Conservation (phyloP, 2,329 filamentous ascomycete genomes). For the Leptographium galeiforme region DNA sequence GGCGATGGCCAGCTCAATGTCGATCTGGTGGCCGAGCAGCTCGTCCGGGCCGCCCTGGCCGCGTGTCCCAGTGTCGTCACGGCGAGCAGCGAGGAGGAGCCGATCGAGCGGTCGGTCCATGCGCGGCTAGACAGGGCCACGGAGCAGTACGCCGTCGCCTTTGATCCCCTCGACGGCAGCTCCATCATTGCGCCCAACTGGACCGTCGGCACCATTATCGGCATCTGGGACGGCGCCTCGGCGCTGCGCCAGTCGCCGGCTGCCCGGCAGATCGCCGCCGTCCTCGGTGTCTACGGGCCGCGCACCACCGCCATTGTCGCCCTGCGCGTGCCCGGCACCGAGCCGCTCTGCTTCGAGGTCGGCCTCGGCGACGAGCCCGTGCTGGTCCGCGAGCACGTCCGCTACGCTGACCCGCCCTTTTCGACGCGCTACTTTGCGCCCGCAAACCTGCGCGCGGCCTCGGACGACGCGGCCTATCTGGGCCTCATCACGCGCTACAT, state of each 20-base stretch:
- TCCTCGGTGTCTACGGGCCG: slow-evolving; percentile 41
- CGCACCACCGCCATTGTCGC: slow-evolving; percentile 43
- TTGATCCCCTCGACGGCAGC: slow-evolving; percentile 51
- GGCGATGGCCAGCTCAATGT: slow-evolving; percentile 27
- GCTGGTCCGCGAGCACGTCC: slow-evolving; percentile 20
- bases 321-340: slow-evolving; percentile 28
- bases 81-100: slow-evolving; percentile 49
- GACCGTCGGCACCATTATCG: slow-evolving; percentile 46
- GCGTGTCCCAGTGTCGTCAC: slow-evolving; percentile 30
- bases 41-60: slow-evolving; percentile 30
- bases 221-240: slow-evolving; percentile 39
- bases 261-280: slow-evolving; percentile 30
- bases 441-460: slow-evolving; percentile 45
- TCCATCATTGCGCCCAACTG: slow-evolving; percentile 46
- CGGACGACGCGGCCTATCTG: slow-evolving; percentile 35
- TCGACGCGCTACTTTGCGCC: slow-evolving; percentile 46
- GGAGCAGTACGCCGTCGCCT: slow-evolving; percentile 44
- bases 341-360: slow-evolving; percentile 36
- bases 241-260: slow-evolving; percentile 27
- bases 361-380: slow-evolving; percentile 16
- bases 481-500: slow-evolving; percentile 36
- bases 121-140: neutral
- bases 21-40: slow-evolving; percentile 34
- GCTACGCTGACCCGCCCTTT: slow-evolving; percentile 20
- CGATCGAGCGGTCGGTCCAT: slow-evolving; percentile 28